Evolutionary conservation across 164 flowering plant genomes (phyloP).

Genomic region (Brasenia schreberi): DNA sequence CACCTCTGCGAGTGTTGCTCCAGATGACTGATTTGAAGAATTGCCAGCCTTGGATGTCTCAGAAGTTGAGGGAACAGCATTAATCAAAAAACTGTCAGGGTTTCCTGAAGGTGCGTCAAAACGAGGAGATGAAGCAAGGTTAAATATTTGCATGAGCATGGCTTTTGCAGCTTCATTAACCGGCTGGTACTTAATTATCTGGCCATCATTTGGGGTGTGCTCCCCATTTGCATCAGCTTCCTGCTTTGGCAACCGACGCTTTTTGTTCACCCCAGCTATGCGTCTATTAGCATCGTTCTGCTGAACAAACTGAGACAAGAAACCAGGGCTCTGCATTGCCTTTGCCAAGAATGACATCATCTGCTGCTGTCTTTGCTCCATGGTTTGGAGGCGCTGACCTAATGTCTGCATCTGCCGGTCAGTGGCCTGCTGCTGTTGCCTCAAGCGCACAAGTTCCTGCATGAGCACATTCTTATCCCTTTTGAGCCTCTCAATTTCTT

Average conservation of each 20-base stretch:
- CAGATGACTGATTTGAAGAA: conserved; percentile 31
- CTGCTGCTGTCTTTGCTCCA: conserved; percentile 53
- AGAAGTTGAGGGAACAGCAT: conserved; percentile 24
- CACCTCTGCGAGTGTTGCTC: conserved; percentile 55
- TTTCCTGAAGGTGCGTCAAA: conserved; percentile 22
- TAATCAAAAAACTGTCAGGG: conserved; percentile 29
- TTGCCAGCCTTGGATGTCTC: conserved; percentile 24
- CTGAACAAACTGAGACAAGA: conserved; percentile 33
- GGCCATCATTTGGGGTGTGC: conserved; percentile 21
- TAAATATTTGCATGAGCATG: conserved; percentile 39
- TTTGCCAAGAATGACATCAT: conserved; percentile 62
- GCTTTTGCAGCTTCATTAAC: conserved; percentile 56
- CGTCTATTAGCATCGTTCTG: conserved; percentile 13
- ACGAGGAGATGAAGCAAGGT: conserved; percentile 22
- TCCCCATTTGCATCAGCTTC: conserved; percentile 17
- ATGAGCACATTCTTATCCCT: conserved; percentile 42
- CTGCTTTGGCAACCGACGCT: conserved; percentile 42
- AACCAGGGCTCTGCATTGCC: conserved; percentile 37
- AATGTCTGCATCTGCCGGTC: conserved; percentile 20
- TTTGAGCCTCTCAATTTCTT: conserved; percentile 41
- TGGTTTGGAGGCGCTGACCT: conserved; percentile 32
- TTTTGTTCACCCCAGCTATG: conserved; percentile 22
- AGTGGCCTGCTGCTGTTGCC: conserved; percentile 49
- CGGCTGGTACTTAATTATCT: conserved; percentile 50
- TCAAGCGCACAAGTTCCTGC: conserved; percentile 41